phyloP scores from a whole-genome alignment of 2,329 filamentous ascomycete genomes.

The Pseudogymnoascus sp. region DNA sequence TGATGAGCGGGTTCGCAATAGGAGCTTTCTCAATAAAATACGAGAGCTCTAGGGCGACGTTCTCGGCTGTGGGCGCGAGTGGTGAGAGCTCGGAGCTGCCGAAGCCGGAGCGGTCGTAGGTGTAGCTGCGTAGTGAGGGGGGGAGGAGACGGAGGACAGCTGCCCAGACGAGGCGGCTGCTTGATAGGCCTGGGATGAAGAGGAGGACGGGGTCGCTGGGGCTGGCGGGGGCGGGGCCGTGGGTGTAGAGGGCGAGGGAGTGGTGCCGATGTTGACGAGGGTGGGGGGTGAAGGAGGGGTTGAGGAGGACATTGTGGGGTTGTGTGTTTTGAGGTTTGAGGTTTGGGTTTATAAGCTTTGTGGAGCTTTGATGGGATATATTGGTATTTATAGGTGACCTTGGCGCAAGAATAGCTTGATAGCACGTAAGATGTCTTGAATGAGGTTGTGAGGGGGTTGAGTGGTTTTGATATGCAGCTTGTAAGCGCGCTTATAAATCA shows the following conservation, averaged over 20 bases:
- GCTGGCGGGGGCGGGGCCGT: constrained; percentile 11
- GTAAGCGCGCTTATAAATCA: not conserved
- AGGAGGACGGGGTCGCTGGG: constrained; percentile 11
- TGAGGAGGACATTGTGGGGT: not conserved
- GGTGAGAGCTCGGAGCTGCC: constrained; percentile 13
- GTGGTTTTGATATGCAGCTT: not conserved
- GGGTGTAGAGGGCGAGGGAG: constrained; percentile 13
- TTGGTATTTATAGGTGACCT: not conserved
- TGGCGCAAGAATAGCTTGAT: not conserved
- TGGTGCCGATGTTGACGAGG: constrained; percentile 15
- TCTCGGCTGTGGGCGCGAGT: constrained; percentile 12
- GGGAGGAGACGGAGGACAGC: constrained; percentile 13
- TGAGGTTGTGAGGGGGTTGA: not conserved
- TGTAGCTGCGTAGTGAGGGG: constrained; percentile 10
- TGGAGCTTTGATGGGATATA: not conserved
- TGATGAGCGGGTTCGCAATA: constrained; percentile 16
- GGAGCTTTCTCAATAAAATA: constrained; percentile 12
- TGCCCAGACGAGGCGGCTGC: constrained; percentile 13
- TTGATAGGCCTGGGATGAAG: constrained; percentile 15
- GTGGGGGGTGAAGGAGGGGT: not conserved
- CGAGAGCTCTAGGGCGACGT: constrained; percentile 17
- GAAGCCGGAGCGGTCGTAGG: constrained; percentile 19
- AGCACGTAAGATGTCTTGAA: not conserved
- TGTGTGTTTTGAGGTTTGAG: not conserved
- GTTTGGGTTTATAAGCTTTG: not conserved